Evolutionary conservation across 116 monocot species (phyloP).

Genomic region (Dioscorea cayenensis): DNA sequence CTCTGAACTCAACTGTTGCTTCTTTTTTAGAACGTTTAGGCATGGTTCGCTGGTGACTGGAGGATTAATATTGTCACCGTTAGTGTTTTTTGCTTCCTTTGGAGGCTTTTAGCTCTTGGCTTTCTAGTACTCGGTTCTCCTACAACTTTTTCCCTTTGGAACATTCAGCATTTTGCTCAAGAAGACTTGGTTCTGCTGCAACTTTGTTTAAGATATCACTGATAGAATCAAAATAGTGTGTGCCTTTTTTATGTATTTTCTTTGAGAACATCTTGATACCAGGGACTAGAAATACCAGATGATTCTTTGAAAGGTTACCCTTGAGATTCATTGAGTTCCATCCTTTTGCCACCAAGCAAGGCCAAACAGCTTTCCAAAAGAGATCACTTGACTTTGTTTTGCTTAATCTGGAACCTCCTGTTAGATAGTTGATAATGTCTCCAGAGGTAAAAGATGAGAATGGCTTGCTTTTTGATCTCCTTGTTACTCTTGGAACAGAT

Average conservation of each 20-base stretch:
- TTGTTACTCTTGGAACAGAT: conserved; percentile 32
- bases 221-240: conserved; percentile 63
- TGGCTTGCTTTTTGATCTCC: conserved; percentile 44
- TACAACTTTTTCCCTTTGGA: conserved; percentile 5
- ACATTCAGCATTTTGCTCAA: conserved; percentile 25
- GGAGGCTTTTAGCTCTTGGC: too few species aligned
- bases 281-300: conserved; percentile 47
- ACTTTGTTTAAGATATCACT: conserved; percentile 54
- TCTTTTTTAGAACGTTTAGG: conserved; percentile 11
- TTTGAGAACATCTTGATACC: conserved; percentile 41
- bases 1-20: conserved; percentile 26
- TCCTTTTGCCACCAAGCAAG: conserved; percentile 46
- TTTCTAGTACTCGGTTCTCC: conserved; percentile 1
- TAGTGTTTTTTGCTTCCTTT: too few species aligned
- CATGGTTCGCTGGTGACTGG: not conserved
- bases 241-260: conserved; percentile 42
- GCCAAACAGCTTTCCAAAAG: conserved; percentile 93
- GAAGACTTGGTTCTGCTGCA: conserved; percentile 40
- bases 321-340: conserved; percentile 51
- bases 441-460: conserved; percentile 58
- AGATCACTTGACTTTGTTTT: conserved; percentile 75
- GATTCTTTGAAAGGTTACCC: conserved; percentile 21
- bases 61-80: too few species aligned
- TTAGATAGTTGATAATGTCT: conserved; percentile 69
- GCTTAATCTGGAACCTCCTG: conserved; percentile 76